These are phyloP conservation scores for Calocybe gangraenosa DNA, from an alignment of 768 basidiomycete species.

Conservation along the genomic window DNA sequence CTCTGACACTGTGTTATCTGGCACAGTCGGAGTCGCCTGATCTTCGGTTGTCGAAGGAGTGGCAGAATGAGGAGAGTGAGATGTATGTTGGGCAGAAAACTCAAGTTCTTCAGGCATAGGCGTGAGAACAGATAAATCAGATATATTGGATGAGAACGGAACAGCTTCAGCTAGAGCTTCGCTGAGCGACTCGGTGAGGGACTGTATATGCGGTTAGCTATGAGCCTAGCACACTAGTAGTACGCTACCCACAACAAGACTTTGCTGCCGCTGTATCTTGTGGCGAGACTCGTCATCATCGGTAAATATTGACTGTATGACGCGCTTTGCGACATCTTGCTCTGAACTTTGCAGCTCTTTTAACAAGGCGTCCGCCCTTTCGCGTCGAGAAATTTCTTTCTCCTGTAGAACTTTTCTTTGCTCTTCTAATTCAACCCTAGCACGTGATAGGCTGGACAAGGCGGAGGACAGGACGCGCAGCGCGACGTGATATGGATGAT, in stretches of 20 bases:
- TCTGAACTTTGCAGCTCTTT: constrained; percentile 58
- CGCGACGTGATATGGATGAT: constrained; percentile 64
- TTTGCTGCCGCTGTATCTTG: constrained; percentile 51
- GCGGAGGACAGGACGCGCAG: constrained; percentile 70
- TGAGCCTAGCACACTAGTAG: not conserved
- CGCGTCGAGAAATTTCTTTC: constrained; percentile 51
- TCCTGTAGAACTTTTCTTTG: constrained; percentile 47
- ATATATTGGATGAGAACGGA: constrained; percentile 29
- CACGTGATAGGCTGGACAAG: constrained; percentile 52
- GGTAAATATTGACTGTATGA: constrained; percentile 64
- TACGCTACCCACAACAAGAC: constrained; percentile 45
- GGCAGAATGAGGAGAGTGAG: not conserved
- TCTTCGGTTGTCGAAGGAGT: constrained; percentile 2
- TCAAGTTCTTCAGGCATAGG: constrained; percentile 31
- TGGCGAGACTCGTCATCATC: constrained; percentile 45
- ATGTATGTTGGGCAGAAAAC: constrained; percentile 10
- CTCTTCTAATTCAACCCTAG: constrained; percentile 62
- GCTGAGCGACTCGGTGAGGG: constrained; percentile 47
- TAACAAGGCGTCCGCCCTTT: constrained; percentile 51
- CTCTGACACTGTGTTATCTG: not conserved
- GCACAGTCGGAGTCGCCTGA: constrained; percentile 9
- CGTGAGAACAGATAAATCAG: constrained; percentile 27
- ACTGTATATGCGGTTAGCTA: constrained; percentile 27
- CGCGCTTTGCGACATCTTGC: constrained; percentile 60
- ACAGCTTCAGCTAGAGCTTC: constrained; percentile 54